Percentiles rank a stretch among this genome's conserved stretches.
phyloP scores from a whole-genome alignment of 345 rosid species.

The Rhizophora mangle region DNA sequence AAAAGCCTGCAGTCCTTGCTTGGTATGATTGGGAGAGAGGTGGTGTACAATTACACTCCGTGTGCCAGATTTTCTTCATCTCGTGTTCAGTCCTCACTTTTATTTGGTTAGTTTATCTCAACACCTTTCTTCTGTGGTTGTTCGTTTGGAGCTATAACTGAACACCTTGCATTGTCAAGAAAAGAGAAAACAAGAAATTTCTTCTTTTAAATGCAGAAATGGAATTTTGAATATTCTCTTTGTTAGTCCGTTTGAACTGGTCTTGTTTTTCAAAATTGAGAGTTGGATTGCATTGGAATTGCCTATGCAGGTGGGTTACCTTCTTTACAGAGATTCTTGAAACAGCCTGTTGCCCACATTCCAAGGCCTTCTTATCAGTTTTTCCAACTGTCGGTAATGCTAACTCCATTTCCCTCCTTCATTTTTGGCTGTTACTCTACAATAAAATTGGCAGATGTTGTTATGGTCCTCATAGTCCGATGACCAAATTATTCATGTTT shows the following conservation, averaged over 20 bases:
- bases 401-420: background rate
- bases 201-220: background rate
- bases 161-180: background rate
- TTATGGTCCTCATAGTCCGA: background rate
- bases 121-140: background rate
- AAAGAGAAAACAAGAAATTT: background rate
- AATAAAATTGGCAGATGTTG: background rate
- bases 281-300: background rate
- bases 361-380: conserved; percentile 57
- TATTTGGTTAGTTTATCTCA: conserved; percentile 31
- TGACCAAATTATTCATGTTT: background rate
- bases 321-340: conserved; percentile 39
- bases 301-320: conserved; percentile 39
- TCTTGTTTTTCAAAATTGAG: background rate
- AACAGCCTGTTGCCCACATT: conserved; percentile 30
- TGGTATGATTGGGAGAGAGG: conserved; percentile 46
- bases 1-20: conserved; percentile 50
- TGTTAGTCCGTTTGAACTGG: background rate
- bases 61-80: conserved; percentile 26
- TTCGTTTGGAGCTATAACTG: background rate
- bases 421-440: background rate
- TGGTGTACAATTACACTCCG: conserved; percentile 31
- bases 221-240: background rate
- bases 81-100: conserved; percentile 25
- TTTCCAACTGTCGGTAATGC: conserved; percentile 64